These are phyloP conservation scores for Puccinia hordei DNA, from an alignment of 1,284 basidiomycete species.

Conservation along the genomic window DNA sequence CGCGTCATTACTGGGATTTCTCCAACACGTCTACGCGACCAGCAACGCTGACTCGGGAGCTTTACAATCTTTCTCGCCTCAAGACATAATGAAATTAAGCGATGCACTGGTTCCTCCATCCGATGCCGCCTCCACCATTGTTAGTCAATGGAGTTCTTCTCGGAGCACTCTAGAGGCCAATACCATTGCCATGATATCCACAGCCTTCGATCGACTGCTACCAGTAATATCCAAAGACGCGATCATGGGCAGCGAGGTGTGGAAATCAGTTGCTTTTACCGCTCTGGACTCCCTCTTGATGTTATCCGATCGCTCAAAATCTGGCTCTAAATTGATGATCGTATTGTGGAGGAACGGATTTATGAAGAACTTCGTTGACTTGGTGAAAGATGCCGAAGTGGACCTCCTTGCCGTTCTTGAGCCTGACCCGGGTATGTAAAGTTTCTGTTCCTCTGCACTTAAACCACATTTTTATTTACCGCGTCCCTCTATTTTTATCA, in stretches of 20 bases:
- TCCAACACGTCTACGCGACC: conserved; percentile 49
- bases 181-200: conserved; percentile 61
- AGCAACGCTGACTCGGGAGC: conserved; percentile 34
- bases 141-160: conserved; percentile 24
- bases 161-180: conserved; percentile 44
- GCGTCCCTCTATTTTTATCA: background rate
- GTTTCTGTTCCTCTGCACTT: background rate
- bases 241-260: conserved; percentile 89
- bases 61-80: conserved; percentile 12
- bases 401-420: conserved; percentile 78
- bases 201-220: conserved; percentile 70
- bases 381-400: conserved; percentile 78
- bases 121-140: conserved; percentile 37
- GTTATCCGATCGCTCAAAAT: conserved; percentile 63
- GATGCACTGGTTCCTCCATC: conserved; percentile 17
- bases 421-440: conserved; percentile 72
- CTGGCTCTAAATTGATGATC: conserved; percentile 53
- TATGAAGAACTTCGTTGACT: conserved; percentile 77
- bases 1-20: conserved; percentile 48
- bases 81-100: conserved; percentile 18
- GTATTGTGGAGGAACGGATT: conserved; percentile 75
- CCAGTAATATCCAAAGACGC: conserved; percentile 82
- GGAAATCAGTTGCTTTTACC: conserved; percentile 92
- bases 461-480: background rate
- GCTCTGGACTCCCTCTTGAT: conserved; percentile 73